Conservation (phyloP, 768 basidiomycete species). For the Lactarius hatsudake region DNA sequence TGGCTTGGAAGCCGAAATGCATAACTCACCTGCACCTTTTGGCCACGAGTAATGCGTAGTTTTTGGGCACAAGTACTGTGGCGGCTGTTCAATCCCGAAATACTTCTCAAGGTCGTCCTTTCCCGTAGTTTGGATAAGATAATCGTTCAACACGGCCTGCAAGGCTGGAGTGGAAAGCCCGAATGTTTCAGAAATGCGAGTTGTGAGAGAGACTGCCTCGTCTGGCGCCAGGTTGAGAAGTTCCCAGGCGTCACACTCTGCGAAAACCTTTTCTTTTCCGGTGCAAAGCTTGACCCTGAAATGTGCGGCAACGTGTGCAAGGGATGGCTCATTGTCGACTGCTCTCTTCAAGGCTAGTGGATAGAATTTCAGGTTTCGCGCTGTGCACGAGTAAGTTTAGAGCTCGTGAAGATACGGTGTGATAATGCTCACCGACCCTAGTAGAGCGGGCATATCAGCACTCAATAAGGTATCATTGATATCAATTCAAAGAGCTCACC, state of each 20-base stretch:
- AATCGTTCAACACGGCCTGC: slow-evolving; percentile 34
- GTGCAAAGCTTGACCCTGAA: slow-evolving; percentile 36
- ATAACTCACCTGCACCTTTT: slow-evolving; percentile 41
- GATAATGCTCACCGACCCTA: slow-evolving; percentile 22
- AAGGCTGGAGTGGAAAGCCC: slow-evolving; percentile 37
- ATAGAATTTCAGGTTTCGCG: slow-evolving; percentile 48
- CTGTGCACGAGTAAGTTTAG: slow-evolving; percentile 29
- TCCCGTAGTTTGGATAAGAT: slow-evolving; percentile 38
- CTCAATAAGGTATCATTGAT: not conserved
- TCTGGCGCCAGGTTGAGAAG: slow-evolving; percentile 41
- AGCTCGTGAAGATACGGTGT: not conserved
- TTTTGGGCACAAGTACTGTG: slow-evolving; percentile 33
- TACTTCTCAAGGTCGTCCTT: slow-evolving; percentile 35
- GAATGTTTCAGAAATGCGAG: slow-evolving; percentile 36
- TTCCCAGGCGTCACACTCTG: slow-evolving; percentile 38
- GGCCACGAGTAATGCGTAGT: slow-evolving; percentile 49
- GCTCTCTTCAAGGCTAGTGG: slow-evolving; percentile 38
- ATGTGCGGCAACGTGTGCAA: slow-evolving; percentile 34
- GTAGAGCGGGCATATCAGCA: not conserved
- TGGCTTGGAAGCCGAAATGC: not conserved
- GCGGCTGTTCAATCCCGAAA: slow-evolving; percentile 30
- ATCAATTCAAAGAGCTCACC: slow-evolving; percentile 32
- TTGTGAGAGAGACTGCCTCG: slow-evolving; percentile 38
- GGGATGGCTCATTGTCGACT: slow-evolving; percentile 28
- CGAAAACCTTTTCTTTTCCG: slow-evolving; percentile 32